These are phyloP conservation scores for Chaetoceros muelleri DNA, from an alignment of 108 stramenopile species.

Conservation along the genomic window DNA sequence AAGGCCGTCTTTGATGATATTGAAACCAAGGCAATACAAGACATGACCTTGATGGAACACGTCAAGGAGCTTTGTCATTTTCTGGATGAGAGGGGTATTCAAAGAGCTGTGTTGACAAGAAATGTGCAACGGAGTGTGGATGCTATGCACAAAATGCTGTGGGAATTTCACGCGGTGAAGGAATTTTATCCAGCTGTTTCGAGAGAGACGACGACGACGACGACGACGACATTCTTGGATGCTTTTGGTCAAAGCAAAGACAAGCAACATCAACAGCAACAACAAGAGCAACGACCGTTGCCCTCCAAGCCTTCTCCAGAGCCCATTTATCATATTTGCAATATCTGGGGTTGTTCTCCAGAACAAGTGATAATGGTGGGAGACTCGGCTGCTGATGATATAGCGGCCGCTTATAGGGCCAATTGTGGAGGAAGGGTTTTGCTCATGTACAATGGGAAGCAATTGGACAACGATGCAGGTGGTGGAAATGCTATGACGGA, in stretches of 20 bases:
- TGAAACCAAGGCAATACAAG: slow-evolving; percentile 11
- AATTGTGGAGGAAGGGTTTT: slow-evolving; percentile 27
- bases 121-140: slow-evolving; percentile 19
- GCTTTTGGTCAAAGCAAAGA: not conserved
- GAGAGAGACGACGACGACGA: slow-evolving; percentile 22
- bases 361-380: slow-evolving; percentile 28
- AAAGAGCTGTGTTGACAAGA: slow-evolving; percentile 19
- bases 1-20: slow-evolving; percentile 25
- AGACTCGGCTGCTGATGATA: slow-evolving; percentile 24
- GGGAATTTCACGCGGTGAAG: slow-evolving; percentile 1
- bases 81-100: slow-evolving; percentile 12
- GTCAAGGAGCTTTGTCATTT: slow-evolving; percentile 13
- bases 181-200: slow-evolving; percentile 23
- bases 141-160: slow-evolving; percentile 9
- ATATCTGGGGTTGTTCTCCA: slow-evolving; percentile 19
- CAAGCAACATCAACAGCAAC: not conserved
- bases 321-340: slow-evolving; percentile 25
- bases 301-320: slow-evolving; percentile 25
- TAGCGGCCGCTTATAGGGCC: slow-evolving; percentile 24
- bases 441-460: not conserved
- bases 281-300: slow-evolving; percentile 7
- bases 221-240: too few species aligned
- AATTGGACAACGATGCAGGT: slow-evolving; percentile 1
- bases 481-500: not conserved
- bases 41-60: slow-evolving; percentile 24